Base-by-base conservation (phyloP, 2,329 filamentous ascomycete genomes). In the Lojkania enalia region DNA sequence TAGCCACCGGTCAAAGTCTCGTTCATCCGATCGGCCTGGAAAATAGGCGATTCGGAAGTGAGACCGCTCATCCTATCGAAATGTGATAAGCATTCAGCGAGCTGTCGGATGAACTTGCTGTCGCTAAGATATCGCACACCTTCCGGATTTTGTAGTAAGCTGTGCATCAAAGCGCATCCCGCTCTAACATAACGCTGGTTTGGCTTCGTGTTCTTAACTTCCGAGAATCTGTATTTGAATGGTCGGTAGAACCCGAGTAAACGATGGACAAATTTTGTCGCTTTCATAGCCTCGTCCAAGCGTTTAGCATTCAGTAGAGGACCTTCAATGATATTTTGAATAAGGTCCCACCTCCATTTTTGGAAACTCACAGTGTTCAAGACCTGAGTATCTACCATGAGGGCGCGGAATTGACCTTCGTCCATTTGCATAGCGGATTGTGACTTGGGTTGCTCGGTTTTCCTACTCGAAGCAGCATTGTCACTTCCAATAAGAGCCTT, bases 291-390 rank as follows among this genome's bases (percentile, higher is more conserved):
- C 70, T 99, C 94, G 57, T 96, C 92, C 3, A 99, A 78, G 9
- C 94, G 82, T 69, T 96, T 96, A 1, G 91, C 86, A 54, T 90
- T 95, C 18, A 90, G 86, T 16, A 99, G 73, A 1, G 95, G 94
- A 0, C 94, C 95, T 64, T 97, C 92, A 25, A 99, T 91, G 40
- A 97, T 84, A 58, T 86, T 87, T 46, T 91, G 80, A 31, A 99
- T 90, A 27, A 95, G 77, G 50, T 95, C 90, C 94, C 95, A 99
- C 64, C 95, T 92, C 94, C 94, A 99, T 67, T 99, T 99, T 29
- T 84, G 78, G 61, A 88, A 96, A 57, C 95, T 96, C 50, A 90
- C 90, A 48, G 88, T 94, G 51, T 86, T 88, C 35, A 97, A 75
- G 2, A 99, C 90, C 42, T 90, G 85, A 3, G 89, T 94, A 49